Percentiles rank a stretch among this genome's conserved stretches.
These are phyloP conservation scores for Trichothecium sympodiale DNA, from an alignment of 2,329 filamentous ascomycete genomes.

Conservation along the genomic window DNA sequence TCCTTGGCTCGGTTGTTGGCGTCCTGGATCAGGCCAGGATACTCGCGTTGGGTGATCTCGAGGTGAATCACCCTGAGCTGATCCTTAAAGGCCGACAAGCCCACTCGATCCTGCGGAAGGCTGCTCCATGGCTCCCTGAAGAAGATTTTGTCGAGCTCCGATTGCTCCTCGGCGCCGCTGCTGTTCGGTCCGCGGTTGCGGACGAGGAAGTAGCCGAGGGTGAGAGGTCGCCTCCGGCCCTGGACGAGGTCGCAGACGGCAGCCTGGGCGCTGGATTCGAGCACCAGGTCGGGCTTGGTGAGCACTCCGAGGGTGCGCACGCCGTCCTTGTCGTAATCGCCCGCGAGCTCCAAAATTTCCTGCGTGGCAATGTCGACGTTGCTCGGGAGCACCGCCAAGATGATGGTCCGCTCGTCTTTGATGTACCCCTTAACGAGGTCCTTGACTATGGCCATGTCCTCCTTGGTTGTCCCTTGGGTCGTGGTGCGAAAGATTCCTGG, in stretches of 20 bases:
- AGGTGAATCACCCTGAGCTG: conserved; percentile 25
- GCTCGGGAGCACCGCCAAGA: conserved; percentile 32
- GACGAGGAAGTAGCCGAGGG: conserved; percentile 37
- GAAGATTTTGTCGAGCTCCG: conserved; percentile 24
- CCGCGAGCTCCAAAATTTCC: conserved; percentile 25
- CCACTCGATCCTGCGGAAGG: conserved; percentile 16
- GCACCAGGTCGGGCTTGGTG: conserved; percentile 49
- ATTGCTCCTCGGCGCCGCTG: conserved; percentile 14
- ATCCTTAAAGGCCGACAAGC: conserved; percentile 21
- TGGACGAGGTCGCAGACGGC: conserved; percentile 28
- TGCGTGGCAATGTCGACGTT: conserved; percentile 29
- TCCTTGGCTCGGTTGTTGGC: conserved; percentile 9
- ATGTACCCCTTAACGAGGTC: conserved; percentile 38
- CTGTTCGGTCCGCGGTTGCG: conserved; percentile 36
- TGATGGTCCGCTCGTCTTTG: conserved; percentile 33
- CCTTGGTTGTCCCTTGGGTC: conserved; percentile 28
- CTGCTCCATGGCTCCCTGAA: conserved; percentile 26
- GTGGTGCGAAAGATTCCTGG: conserved; percentile 38
- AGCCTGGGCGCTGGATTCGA: conserved; percentile 24
- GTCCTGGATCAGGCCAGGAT: conserved; percentile 23
- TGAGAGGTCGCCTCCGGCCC: conserved; percentile 27
- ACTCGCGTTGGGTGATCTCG: conserved; percentile 26
- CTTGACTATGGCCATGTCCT: conserved; percentile 32
- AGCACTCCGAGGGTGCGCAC: conserved; percentile 35
- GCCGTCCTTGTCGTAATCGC: conserved; percentile 25